These are phyloP conservation scores for Eucalyptus globulus DNA, from an alignment of 345 rosid species.

Conservation along the genomic window DNA sequence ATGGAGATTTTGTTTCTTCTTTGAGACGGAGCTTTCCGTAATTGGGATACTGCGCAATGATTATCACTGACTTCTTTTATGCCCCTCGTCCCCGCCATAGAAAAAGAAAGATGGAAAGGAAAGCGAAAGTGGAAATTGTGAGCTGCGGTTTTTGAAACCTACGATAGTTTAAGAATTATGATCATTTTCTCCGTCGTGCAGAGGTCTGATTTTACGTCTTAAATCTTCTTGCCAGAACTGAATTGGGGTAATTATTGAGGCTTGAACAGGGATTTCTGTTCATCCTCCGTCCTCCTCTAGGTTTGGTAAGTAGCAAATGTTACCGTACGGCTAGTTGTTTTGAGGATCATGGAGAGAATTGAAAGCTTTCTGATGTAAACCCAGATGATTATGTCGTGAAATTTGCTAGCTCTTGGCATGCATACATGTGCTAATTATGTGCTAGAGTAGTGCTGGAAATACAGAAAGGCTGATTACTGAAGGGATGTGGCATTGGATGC, in stretches of 20 bases:
- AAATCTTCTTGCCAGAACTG: neutral
- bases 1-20: neutral
- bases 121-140: neutral
- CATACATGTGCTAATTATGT: neutral
- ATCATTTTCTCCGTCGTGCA: neutral
- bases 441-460: neutral
- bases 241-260: neutral
- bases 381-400: neutral
- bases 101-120: neutral
- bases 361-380: neutral
- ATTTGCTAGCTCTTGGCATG: neutral
- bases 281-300: neutral
- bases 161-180: neutral
- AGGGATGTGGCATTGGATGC: neutral
- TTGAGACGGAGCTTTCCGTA: neutral
- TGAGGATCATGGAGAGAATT: neutral
- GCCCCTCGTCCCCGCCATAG: neutral
- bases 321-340: neutral
- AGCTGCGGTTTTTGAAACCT: neutral
- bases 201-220: neutral
- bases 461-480: neutral
- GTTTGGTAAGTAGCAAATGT: neutral
- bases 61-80: neutral
- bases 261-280: neutral
- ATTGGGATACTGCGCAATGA: neutral